Base-by-base conservation (phyloP, 192 early-diverging fungal species). In the Coemansia sp. region DNA sequence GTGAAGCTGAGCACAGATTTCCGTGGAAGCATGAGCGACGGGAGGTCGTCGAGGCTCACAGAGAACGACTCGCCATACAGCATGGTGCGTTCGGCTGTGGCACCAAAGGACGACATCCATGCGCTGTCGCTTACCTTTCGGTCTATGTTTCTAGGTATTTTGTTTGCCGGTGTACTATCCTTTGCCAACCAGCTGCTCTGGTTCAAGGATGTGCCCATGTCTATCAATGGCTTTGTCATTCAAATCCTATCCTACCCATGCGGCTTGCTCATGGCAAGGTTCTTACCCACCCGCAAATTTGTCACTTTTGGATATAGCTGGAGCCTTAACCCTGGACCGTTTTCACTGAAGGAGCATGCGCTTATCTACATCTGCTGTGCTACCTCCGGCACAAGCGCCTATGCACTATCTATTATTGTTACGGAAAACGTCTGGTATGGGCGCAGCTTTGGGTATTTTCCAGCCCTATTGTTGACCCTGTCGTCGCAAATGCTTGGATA, bases 401-500 rank as follows among this genome's bases (percentile, higher is more conserved):
- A 80, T 41, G 78, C 77, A 1, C 49, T 73, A 10, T 59, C 69
- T 33, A 75, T 79, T 48, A 43, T 80, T 15, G 67, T 72, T 23
- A 76, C 81, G 48, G 73, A 83, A 53, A 58, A 77, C 10, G 30
- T 86, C 17, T 86, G 74, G 50, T 86, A 83, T 62, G 50, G 68
- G 2, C 58, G 72, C 26, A 62, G 79, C 35, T 46, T 84, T 36
- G 80, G 77, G 18, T 82, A 73, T 63, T 37, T 62, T 17, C 76
- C 73, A 44, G 73, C 77, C n/a, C 41, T 85, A 28, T 47, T 83
- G 3, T 41, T 88, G 9, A 48, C 86, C 14, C 22, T 87, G 28
- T 66, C 68, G 6, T 79, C 83, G 17, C 80, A 84, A 53, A 59
- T 83, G 57, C 33, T 88, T 30, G 85, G 86, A 25, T 86, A 78